phyloP scores from a whole-genome alignment of 2,329 filamentous ascomycete genomes.

The Cladosporium sp. region DNA sequence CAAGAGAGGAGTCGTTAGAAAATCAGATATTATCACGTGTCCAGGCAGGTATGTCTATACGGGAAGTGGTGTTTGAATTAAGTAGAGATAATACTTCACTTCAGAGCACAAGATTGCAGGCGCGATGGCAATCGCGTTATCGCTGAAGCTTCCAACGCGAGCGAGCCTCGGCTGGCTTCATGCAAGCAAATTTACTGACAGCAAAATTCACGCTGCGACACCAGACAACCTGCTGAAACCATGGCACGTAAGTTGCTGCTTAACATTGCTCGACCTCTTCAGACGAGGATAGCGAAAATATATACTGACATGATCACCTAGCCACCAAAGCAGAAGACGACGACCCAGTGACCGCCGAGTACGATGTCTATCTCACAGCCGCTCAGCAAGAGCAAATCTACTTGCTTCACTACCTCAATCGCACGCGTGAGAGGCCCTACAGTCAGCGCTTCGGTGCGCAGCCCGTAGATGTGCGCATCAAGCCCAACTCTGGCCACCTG shows the following conservation, averaged over 20 bases:
- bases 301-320: background rate
- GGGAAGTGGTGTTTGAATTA: background rate
- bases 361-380: conserved; percentile 85
- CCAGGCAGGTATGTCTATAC: background rate
- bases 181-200: conserved; percentile 11
- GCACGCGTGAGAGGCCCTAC: conserved; percentile 65
- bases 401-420: conserved; percentile 87
- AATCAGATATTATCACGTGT: background rate
- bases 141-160: conserved; percentile 17
- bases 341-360: conserved; percentile 57
- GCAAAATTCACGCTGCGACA: conserved; percentile 14
- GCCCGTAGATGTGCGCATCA: conserved; percentile 77
- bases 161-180: conserved; percentile 13
- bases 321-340: conserved; percentile 35
- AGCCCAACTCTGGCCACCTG: conserved; percentile 77
- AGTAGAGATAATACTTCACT: background rate
- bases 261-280: background rate
- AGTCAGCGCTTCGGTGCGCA: conserved; percentile 56
- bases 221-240: background rate
- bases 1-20: background rate
- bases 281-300: background rate
- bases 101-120: background rate
- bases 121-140: conserved; percentile 9
- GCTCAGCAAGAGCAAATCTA: conserved; percentile 62
- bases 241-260: conserved; percentile 4